Percentiles rank a stretch among this genome's conserved stretches.
Conservation (phyloP, 306 rosid species). For the Hippophae gyantsensis region DNA sequence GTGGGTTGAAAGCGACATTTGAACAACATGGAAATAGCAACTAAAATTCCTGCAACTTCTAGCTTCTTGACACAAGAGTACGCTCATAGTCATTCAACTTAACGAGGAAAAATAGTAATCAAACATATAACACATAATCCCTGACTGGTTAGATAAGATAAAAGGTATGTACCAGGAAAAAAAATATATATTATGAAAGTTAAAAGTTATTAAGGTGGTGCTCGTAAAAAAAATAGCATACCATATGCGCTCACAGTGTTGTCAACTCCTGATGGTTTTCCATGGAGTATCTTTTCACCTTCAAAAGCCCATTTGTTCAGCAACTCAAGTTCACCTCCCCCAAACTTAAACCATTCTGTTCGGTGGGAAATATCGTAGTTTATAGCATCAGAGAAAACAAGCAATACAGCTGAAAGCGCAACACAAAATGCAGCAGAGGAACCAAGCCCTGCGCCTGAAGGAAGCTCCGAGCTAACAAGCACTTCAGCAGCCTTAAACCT, state of each 20-base stretch:
- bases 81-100: no score
- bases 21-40: no score
- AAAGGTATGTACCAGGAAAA: no score
- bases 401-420: constrained; percentile 65
- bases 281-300: constrained; percentile 94
- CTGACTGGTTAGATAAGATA: no score
- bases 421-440: constrained; percentile 84
- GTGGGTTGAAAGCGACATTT: no score
- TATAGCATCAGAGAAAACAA: constrained; percentile 53
- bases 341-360: constrained; percentile 50
- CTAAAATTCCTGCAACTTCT: no score
- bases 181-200: no score
- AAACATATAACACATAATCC: no score
- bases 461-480: constrained; percentile 72
- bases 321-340: constrained; percentile 54
- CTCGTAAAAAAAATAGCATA: constrained; percentile 23
- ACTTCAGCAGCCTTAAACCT: constrained; percentile 88
- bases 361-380: constrained; percentile 41
- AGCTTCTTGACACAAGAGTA: no score
- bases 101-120: no score
- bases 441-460: constrained; percentile 87
- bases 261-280: constrained; percentile 97
- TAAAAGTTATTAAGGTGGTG: not conserved
- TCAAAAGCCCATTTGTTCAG: constrained; percentile 95
- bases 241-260: constrained; percentile 89